These are phyloP conservation scores for Geosmithia putterillii DNA, from an alignment of 2,329 filamentous ascomycete genomes.

Conservation along the genomic window DNA sequence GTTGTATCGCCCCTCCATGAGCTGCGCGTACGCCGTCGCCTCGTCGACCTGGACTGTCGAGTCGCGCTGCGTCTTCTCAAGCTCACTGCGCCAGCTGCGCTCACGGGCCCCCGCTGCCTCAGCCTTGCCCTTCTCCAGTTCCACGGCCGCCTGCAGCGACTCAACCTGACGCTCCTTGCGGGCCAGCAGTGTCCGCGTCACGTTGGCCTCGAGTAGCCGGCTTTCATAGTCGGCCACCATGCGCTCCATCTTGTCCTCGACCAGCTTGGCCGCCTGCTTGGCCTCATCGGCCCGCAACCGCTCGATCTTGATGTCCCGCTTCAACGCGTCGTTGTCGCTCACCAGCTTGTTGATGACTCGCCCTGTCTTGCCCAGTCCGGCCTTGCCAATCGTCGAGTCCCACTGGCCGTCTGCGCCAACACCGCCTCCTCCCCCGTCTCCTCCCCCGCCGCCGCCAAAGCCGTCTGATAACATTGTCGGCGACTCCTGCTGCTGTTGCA, in stretches of 20 bases:
- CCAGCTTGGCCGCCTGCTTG: slow-evolving; percentile 52
- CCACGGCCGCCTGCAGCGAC: slow-evolving; percentile 50
- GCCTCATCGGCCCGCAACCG: slow-evolving; percentile 55
- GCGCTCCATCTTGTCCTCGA: slow-evolving; percentile 61
- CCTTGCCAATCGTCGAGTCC: slow-evolving; percentile 58
- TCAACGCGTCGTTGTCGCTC: slow-evolving; percentile 66
- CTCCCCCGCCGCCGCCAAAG: too few relatives aligned
- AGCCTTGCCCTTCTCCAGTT: slow-evolving; percentile 51
- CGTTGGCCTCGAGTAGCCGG: slow-evolving; percentile 54
- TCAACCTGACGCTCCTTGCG: slow-evolving; percentile 66
- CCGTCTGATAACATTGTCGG: slow-evolving; percentile 15
- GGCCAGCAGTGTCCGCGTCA: slow-evolving; percentile 58
- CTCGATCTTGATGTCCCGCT: slow-evolving; percentile 59
- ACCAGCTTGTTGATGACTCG: slow-evolving; percentile 72
- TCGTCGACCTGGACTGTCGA: slow-evolving; percentile 52
- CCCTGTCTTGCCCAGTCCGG: slow-evolving; percentile 61
- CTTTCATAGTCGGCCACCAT: slow-evolving; percentile 57
- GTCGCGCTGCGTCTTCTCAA: slow-evolving; percentile 49
- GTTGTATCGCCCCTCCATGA: slow-evolving; percentile 61
- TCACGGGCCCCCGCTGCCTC: slow-evolving; percentile 47
- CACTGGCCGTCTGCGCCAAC: slow-evolving; percentile 30
- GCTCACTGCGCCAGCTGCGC: slow-evolving; percentile 46
- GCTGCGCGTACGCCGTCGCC: slow-evolving; percentile 49
- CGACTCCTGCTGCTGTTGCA: slow-evolving; percentile 8
- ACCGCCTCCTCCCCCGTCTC: slow-evolving; percentile 12